Percentiles rank a stretch among this genome's conserved stretches.
Conservation (phyloP, 805 yeast genomes). For the Yarrowia sp. region DNA sequence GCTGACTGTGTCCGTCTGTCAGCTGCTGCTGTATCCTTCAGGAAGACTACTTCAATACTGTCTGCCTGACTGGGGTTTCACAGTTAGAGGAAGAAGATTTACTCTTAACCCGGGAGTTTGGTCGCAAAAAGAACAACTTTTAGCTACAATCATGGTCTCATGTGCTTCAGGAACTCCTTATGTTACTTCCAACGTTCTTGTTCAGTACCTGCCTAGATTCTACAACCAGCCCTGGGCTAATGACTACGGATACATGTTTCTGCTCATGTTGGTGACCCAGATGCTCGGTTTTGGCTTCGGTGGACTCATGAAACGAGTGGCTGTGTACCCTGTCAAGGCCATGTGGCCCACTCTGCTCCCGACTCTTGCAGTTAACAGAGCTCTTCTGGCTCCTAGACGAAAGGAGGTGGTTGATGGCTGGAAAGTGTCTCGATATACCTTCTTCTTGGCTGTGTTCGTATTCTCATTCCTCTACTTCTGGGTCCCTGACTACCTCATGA, state of each 20-base stretch:
- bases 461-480: conserved; percentile 57
- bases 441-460: conserved; percentile 46
- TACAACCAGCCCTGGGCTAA: conserved; percentile 30
- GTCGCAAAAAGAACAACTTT: conserved; percentile 59
- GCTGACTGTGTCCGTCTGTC: conserved; percentile 51
- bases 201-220: conserved; percentile 26
- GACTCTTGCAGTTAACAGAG: conserved; percentile 45
- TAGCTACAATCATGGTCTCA: conserved; percentile 46
- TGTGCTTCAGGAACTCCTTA: conserved; percentile 44
- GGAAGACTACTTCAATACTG: conserved; percentile 40
- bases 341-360: conserved; percentile 57
- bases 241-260: conserved; percentile 43
- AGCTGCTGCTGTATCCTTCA: conserved; percentile 56
- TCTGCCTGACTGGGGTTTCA: conserved; percentile 39
- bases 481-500: conserved; percentile 65
- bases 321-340: conserved; percentile 45
- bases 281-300: conserved; percentile 53
- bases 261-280: conserved; percentile 49
- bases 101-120: conserved; percentile 62
- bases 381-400: conserved; percentile 39
- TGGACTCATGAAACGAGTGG: conserved; percentile 54
- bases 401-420: conserved; percentile 58
- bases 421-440: conserved; percentile 53
- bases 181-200: conserved; percentile 25
- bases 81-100: conserved; percentile 30